Conservation (phyloP, 1,284 basidiomycete species). For the Salmacisia buchloeana region DNA sequence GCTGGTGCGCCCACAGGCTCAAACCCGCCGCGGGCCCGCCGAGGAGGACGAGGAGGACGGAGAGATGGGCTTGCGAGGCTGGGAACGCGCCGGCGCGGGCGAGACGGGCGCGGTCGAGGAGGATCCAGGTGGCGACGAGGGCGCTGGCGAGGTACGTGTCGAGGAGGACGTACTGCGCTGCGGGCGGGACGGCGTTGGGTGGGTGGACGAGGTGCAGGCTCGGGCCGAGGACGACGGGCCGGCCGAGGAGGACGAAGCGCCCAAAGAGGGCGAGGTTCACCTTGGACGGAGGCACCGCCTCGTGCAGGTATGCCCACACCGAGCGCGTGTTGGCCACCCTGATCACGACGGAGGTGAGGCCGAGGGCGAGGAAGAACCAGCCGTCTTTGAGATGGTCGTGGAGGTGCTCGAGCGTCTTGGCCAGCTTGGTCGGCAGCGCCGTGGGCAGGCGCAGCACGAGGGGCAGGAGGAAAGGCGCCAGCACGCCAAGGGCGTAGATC, state of each 20-base stretch:
- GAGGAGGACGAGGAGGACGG: not conserved
- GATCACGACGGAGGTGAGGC: not conserved
- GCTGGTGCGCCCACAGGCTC: not conserved
- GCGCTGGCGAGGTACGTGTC: not conserved
- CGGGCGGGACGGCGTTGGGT: not conserved
- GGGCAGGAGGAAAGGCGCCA: not conserved
- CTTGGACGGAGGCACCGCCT: not conserved
- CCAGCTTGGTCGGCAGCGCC: not conserved
- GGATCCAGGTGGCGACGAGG: not conserved
- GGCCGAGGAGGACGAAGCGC: not conserved
- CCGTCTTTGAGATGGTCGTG: not conserved
- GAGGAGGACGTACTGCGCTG: not conserved
- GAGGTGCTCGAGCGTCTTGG: not conserved
- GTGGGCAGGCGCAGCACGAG: not conserved
- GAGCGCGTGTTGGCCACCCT: not conserved
- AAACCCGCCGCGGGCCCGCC: not conserved
- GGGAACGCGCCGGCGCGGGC: not conserved
- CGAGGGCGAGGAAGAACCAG: not conserved
- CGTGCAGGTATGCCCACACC: not conserved
- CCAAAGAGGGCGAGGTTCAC: not conserved
- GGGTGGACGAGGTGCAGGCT: not conserved
- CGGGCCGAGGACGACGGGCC: not conserved
- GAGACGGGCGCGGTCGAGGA: not conserved
- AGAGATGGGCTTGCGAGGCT: not conserved
- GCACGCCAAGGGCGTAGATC: not conserved